phyloP scores from a whole-genome alignment of 2,329 filamentous ascomycete genomes.

The Ceratocystis variospora region DNA sequence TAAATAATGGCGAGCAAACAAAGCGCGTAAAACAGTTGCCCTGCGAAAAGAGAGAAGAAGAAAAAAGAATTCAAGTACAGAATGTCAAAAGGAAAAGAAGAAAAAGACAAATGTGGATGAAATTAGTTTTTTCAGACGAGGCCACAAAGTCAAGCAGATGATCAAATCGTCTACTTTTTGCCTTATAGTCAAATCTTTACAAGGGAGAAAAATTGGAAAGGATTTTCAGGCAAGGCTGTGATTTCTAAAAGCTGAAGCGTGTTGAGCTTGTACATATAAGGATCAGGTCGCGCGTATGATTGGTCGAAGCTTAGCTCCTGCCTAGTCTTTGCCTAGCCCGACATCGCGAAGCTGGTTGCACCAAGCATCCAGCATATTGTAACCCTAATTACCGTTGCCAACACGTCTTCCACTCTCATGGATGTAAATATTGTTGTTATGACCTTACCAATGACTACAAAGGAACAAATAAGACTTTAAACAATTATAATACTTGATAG shows the following conservation, averaged over 20 bases:
- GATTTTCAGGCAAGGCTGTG: slow-evolving; percentile 1
- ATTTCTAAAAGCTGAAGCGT: background rate
- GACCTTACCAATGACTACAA: no score
- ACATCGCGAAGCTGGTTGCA: background rate
- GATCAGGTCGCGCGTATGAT: background rate
- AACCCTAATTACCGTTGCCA: no score
- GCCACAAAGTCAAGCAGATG: background rate
- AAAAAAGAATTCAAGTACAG: background rate
- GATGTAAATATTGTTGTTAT: no score
- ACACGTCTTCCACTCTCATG: no score
- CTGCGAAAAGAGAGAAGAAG: background rate
- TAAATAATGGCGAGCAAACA: background rate
- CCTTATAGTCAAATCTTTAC: background rate
- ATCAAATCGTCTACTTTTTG: background rate
- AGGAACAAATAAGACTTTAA: no score
- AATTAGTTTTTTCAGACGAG: background rate
- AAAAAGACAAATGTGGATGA: background rate
- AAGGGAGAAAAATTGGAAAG: background rate
- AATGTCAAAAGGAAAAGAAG: no score
- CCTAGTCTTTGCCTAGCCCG: background rate
- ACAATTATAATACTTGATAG: no score
- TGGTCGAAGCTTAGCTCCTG: background rate
- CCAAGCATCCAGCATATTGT: background rate
- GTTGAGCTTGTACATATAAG: background rate
- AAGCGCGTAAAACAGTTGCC: slow-evolving; percentile 1